Conservation (phyloP, 2,329 filamentous ascomycete species). For the Domatiomyces catenatus region DNA sequence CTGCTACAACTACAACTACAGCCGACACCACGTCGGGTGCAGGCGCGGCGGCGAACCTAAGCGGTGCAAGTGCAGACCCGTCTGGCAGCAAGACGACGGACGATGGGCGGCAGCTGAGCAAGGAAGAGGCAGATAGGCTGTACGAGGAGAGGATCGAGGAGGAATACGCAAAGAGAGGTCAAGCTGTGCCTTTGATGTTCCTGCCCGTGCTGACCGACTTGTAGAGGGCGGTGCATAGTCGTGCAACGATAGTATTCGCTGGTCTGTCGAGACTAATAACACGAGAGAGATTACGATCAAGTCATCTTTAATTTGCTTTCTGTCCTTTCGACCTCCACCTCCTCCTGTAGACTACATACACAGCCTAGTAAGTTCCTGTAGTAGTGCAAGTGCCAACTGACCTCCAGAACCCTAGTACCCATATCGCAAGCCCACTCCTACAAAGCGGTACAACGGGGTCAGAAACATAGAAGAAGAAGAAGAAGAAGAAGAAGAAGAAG, state of each 20-base stretch:
- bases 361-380: too few species aligned
- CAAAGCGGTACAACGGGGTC: too few species aligned
- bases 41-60: not conserved
- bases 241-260: too few species aligned
- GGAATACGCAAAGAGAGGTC: slow-evolving; percentile 31
- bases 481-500: too few species aligned
- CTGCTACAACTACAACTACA: not conserved
- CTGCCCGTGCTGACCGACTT: not conserved
- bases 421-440: too few species aligned
- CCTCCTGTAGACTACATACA: too few species aligned
- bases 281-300: not conserved
- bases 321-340: not conserved
- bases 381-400: too few species aligned
- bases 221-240: not conserved
- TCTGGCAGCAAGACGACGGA: slow-evolving; percentile 15
- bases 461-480: too few species aligned
- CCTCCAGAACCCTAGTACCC: too few species aligned
- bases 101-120: slow-evolving; percentile 8
- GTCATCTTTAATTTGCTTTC: not conserved
- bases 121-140: slow-evolving; percentile 28
- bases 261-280: not conserved
- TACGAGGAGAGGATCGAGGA: slow-evolving; percentile 34
- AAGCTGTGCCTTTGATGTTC: slow-evolving; percentile 19
- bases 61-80: slow-evolving; percentile 11
- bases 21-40: not conserved